Base-by-base conservation (phyloP, 345 rosid genomes). In the Syzygium aqueum region DNA sequence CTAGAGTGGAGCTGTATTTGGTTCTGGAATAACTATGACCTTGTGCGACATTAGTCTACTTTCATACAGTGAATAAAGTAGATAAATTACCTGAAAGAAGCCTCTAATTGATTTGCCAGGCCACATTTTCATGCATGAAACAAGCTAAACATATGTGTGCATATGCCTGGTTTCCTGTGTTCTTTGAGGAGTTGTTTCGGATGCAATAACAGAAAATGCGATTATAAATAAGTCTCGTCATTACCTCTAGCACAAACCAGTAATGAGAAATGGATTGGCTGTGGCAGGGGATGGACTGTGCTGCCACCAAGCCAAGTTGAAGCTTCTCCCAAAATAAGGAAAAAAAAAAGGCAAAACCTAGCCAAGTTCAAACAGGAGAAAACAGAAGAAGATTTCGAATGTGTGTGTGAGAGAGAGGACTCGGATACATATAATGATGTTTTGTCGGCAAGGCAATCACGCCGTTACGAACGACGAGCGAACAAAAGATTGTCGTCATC, bases 401-500 rank as follows among this genome's bases (percentile, higher is more conserved):
- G 80, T 17, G 14, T 10, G 7, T 40, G 11, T 25, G 56, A 28
- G 33, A 77, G 46, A 84, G 85, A 53, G 15, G 85, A 80, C 88
- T 86, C 85, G 57, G 88, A 86, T 78, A 6, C 10, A 77, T 5
- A 43, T 0, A 2, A 16, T 65, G 49, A 52, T 23, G 54, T 22
- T 27, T 78, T 8, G 43, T 78, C 88, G 85, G 84, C 88, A 86
- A 86, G 85, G 88, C 88, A 40, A 56, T 5, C 11, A 17, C 2
- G 85, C 88, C 85, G 19, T 86, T 86, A 54, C 30, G 85, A 59
- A 78, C 77, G 30, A 12, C 85, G 85, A 86, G 88, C 30, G 77
- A 86, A 86, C 88, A 86, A 77, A 51, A 12, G 49, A 22, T 22
- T 15, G 54, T 86, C 85, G 19, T 78, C 85, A 46, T 77, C 30